Conservation (phyloP, 2,329 filamentous ascomycete species). For the Colletotrichum magnum region DNA sequence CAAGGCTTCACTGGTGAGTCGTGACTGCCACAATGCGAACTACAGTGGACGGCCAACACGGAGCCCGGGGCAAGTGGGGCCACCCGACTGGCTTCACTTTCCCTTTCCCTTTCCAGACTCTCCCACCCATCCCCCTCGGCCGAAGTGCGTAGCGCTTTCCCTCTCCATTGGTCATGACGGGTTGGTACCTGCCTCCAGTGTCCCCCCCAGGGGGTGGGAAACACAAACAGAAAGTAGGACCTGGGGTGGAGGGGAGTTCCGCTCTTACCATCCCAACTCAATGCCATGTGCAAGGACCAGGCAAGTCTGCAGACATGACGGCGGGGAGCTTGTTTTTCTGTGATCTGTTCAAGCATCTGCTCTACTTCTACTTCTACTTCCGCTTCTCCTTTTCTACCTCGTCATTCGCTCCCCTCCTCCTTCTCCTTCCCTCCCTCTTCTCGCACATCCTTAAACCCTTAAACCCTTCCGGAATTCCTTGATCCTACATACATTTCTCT, state of each 20-base stretch:
- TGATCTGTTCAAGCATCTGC: conserved; percentile 18
- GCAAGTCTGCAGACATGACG: conserved; percentile 7
- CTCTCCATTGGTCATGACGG: conserved; percentile 5
- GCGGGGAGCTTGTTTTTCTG: conserved; percentile 28
- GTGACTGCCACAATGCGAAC: neutral
- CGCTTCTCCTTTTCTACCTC: conserved; percentile 16
- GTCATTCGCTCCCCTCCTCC: neutral
- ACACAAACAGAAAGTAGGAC: neutral
- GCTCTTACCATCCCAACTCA: neutral
- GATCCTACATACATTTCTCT: conserved; percentile 10
- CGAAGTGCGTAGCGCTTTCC: neutral
- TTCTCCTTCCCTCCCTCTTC: neutral
- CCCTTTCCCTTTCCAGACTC: conserved; percentile 28
- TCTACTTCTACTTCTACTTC: no score
- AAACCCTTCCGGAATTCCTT: neutral
- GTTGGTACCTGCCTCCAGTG: no score
- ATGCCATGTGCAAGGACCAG: conserved; percentile 2
- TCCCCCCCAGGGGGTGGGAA: neutral
- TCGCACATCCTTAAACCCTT: neutral
- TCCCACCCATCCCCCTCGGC: neutral
- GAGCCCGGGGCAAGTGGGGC: conserved; percentile 15
- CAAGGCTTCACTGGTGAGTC: neutral
- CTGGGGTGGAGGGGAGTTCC: conserved; percentile 13
- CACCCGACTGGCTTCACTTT: conserved; percentile 14
- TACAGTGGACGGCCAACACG: conserved; percentile 2